These are phyloP conservation scores for Carex littledalei DNA, from an alignment of 176 grass and related monocot genomes.

Conservation along the genomic window DNA sequence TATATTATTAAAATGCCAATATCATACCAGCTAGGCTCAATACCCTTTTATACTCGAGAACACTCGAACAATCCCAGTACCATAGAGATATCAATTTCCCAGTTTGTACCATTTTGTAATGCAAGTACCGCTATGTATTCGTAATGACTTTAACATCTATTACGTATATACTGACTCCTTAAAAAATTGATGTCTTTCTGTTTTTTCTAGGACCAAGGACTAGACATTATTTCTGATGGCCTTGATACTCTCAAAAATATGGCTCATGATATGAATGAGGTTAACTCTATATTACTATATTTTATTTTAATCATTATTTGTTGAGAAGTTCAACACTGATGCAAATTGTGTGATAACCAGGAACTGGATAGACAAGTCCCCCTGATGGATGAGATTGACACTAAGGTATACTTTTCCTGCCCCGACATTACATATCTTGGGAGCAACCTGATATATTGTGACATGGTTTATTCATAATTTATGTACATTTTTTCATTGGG, in stretches of 20 bases:
- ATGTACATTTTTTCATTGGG: neutral
- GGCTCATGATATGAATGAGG: slow-evolving; percentile 97
- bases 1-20: neutral
- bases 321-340: neutral
- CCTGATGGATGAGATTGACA: slow-evolving; percentile 93
- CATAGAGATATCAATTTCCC: neutral
- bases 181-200: neutral
- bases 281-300: slow-evolving; percentile 13
- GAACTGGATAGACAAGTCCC: slow-evolving; percentile 98
- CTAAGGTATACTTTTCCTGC: slow-evolving; percentile 44
- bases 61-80: neutral
- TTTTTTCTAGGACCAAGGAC: slow-evolving; percentile 74
- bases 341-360: slow-evolving; percentile 31
- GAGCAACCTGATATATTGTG: neutral
- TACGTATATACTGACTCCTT: neutral
- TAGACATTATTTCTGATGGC: slow-evolving; percentile 85
- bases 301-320: neutral
- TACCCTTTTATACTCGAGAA: neutral
- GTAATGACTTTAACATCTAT: neutral
- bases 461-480: neutral
- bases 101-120: neutral
- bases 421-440: neutral
- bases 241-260: slow-evolving; percentile 81
- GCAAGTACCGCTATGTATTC: neutral
- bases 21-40: neutral